phyloP scores from a whole-genome alignment of 495 filamentous ascomycete genomes.

The Cercophora samala region DNA sequence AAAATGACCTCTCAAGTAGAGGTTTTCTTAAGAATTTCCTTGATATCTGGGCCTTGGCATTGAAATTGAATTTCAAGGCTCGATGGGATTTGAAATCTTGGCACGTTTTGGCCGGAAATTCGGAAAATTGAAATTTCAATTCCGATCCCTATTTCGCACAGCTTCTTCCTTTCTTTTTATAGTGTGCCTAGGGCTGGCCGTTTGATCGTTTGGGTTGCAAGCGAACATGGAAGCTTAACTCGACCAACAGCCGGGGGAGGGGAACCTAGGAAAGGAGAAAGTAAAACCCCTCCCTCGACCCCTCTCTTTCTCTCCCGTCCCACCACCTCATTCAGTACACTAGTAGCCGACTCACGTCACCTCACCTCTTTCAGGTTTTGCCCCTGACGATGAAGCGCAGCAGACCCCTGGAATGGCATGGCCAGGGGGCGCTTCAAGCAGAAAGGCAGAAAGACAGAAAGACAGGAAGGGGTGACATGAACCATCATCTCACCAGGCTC shows the following conservation, averaged over 20 bases:
- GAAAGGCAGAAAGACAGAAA: too few relatives aligned
- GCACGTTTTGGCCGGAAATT: too few relatives aligned
- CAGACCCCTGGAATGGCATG: background rate
- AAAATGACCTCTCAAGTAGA: too few relatives aligned
- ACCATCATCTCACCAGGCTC: background rate
- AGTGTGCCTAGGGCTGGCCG: background rate
- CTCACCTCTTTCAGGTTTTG: too few relatives aligned
- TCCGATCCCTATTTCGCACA: background rate
- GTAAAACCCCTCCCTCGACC: background rate
- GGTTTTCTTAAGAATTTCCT: too few relatives aligned
- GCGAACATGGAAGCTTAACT: background rate
- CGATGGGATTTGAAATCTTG: too few relatives aligned
- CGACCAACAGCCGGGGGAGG: background rate
- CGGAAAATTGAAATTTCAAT: too few relatives aligned
- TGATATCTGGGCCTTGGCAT: too few relatives aligned
- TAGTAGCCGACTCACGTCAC: background rate
- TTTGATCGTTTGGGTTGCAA: background rate
- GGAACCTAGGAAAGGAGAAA: background rate
- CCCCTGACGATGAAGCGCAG: background rate
- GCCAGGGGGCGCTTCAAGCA: too few relatives aligned
- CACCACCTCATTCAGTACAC: too few relatives aligned
- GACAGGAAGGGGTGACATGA: background rate
- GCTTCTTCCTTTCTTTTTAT: conserved; percentile 6
- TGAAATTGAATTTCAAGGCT: too few relatives aligned
- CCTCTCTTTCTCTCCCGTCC: too few relatives aligned